Evolutionary conservation across 2,329 filamentous ascomycete genomes (phyloP), one percentile per base, ranked within the genome.

Genomic region (Verticillium zaregamsianum): DNA sequence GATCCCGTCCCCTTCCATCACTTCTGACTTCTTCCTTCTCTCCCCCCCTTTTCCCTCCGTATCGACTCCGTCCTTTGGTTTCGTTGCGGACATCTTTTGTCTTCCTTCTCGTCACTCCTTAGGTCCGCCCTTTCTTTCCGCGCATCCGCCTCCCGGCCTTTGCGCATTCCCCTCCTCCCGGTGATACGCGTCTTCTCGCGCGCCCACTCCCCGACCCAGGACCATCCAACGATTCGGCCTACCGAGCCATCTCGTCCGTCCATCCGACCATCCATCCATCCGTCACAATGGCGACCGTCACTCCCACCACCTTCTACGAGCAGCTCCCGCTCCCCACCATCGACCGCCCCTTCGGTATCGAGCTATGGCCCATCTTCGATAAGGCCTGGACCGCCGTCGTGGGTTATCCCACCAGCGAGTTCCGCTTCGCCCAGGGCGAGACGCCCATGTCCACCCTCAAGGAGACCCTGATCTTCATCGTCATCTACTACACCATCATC

Each of bases 281-380:
- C 28, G 8, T 58, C 57, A 68, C 64, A 72, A 78, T 77, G 73
- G 74, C 72, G 59, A 62, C 74, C 61, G 45, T 52, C 66, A 70
- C 71, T 59, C 73, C 79, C 61, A 73, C 79, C 63, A 76, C 78
- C 65, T 79, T 84, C 66, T 82, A 77, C 77, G 80, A 84, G 72
- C 77, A 83, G 69, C 71, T 88, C 65, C 83, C 91, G 74, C 74
- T 87, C 68, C 94, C 94, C 61, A 92, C 92, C 65, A 83, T 98
- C 77, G 93, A 97, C 75, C 88, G 91, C 67, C 94, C 94, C 37
- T 98, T 98, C 72, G 95, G 94, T 76, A 81, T 98, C 68, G 84
- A 91, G 66, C 80, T 97, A 77, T 98, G 95, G 95, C 92, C 94
- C 70, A 87, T 96, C 78, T 98, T 98, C 85, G 90, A 90, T 80